These are phyloP conservation scores for Musa balbisiana DNA, from an alignment of 202 grass and related monocot genomes.

Conservation along the genomic window DNA sequence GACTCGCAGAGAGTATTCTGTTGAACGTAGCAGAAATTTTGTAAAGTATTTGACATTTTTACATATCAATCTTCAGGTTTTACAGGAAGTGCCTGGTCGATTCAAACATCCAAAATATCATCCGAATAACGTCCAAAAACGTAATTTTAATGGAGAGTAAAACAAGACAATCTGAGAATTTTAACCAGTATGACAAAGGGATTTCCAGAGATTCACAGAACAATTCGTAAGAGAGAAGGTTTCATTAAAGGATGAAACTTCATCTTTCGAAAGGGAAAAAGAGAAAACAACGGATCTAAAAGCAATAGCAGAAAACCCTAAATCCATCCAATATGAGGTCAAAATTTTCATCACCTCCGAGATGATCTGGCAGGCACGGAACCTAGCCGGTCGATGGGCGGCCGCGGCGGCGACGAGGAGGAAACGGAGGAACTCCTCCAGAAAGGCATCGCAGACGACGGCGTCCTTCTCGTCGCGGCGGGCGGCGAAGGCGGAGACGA, in stretches of 20 bases:
- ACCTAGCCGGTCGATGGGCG: constrained; percentile 44
- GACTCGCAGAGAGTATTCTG: too few species aligned
- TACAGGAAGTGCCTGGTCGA: too few species aligned
- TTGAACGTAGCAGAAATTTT: too few species aligned
- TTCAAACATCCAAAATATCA: too few species aligned
- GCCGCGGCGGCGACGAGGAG: constrained; percentile 45
- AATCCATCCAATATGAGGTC: not conserved
- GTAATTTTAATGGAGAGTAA: too few species aligned
- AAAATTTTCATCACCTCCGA: constrained; percentile 40
- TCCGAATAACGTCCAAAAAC: too few species aligned
- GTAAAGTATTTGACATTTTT: too few species aligned
- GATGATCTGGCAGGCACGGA: constrained; percentile 72
- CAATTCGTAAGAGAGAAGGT: not conserved
- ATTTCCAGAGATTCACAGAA: not conserved
- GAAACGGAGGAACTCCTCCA: constrained; percentile 68
- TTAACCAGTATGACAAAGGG: too few species aligned
- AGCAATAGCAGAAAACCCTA: not conserved
- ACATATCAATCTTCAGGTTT: too few species aligned
- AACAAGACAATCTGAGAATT: too few species aligned
- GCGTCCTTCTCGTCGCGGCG: constrained; percentile 16
- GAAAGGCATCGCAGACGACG: constrained; percentile 30
- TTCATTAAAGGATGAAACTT: not conserved
- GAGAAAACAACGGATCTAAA: not conserved
- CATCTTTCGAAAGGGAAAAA: not conserved
- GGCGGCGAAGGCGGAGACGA: constrained; percentile 48